Conservation (phyloP, 1,139 yeast species). For the Yamadazyma buinensis region DNA sequence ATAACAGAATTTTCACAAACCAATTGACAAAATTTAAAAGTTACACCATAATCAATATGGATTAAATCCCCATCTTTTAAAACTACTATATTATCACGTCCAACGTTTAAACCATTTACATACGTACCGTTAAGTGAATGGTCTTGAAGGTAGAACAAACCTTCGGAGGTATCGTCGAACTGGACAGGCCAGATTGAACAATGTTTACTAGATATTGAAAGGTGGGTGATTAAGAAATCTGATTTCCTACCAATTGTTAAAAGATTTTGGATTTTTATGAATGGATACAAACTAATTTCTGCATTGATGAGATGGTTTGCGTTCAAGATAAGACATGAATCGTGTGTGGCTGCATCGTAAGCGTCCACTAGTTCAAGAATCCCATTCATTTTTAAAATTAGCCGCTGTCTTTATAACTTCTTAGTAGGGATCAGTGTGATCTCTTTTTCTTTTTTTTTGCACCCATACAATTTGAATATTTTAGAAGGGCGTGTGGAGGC, state of each 20-base stretch:
- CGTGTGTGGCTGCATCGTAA: too few species aligned
- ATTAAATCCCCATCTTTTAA: constrained; percentile 45
- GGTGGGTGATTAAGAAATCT: constrained; percentile 5
- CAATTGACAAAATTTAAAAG: constrained; percentile 13
- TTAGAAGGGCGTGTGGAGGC: too few species aligned
- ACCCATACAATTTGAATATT: too few species aligned
- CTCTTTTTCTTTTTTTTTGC: too few species aligned
- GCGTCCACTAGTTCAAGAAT: too few species aligned
- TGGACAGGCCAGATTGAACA: constrained; percentile 46
- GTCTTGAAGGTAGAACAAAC: constrained; percentile 53
- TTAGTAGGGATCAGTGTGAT: too few species aligned
- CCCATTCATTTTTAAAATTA: too few species aligned
- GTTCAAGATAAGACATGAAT: too few species aligned
- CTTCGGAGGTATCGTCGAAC: constrained; percentile 47
- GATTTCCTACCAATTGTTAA: neutral
- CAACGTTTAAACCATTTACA: constrained; percentile 35
- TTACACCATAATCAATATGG: constrained; percentile 30
- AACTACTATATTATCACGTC: constrained; percentile 29
- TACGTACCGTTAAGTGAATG: constrained; percentile 52
- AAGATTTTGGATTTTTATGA: too few species aligned
- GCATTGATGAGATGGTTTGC: too few species aligned
- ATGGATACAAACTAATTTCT: too few species aligned
- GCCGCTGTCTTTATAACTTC: too few species aligned
- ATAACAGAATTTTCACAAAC: neutral
- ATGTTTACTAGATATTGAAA: constrained; percentile 37